Percentiles rank a stretch among this genome's conserved stretches.
Evolutionary conservation across 2,329 filamentous ascomycete genomes (phyloP).

Genomic region (Emericellopsis cladophorae): DNA sequence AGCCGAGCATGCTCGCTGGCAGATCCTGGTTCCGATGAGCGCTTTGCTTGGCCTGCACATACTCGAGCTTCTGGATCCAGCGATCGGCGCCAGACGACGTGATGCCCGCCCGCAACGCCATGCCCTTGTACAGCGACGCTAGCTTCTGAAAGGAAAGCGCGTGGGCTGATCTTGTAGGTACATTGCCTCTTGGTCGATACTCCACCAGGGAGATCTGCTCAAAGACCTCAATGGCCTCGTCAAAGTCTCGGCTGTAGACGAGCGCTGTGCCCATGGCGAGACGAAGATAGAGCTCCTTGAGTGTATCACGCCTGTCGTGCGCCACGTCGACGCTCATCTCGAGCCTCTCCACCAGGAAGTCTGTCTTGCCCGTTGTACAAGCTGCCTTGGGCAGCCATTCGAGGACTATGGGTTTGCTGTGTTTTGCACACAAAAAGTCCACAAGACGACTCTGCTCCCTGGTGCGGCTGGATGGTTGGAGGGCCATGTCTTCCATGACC

Average conservation of each 20-base stretch:
- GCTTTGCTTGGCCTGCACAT: conserved; percentile 21
- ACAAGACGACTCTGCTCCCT: conserved; percentile 16
- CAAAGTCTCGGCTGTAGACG: conserved; percentile 18
- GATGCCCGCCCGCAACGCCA: conserved; percentile 15
- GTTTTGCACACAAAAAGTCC: conserved; percentile 20
- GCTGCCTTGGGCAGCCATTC: conserved; percentile 29
- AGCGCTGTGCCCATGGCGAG: conserved; percentile 21
- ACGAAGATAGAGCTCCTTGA: conserved; percentile 22
- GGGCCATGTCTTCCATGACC: conserved; percentile 18
- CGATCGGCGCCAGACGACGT: conserved; percentile 10
- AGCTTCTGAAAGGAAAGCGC: conserved; percentile 26
- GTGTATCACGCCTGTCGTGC: conserved; percentile 18
- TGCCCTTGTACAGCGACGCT: conserved; percentile 22
- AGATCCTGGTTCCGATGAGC: conserved; percentile 24
- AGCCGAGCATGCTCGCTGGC: conserved; percentile 24
- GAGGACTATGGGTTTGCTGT: conserved; percentile 17
- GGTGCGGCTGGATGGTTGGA: conserved; percentile 9
- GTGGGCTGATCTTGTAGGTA: conserved; percentile 23
- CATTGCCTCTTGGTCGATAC: conserved; percentile 23
- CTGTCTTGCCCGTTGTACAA: conserved; percentile 16
- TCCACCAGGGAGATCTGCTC: conserved; percentile 22
- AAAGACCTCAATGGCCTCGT: conserved; percentile 20
- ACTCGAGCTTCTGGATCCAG: conserved; percentile 22
- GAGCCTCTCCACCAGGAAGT: conserved; percentile 16
- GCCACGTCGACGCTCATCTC: conserved; percentile 18